These are phyloP conservation scores for Mrakia blollopis DNA, from an alignment of 768 basidiomycete species.

Conservation along the genomic window DNA sequence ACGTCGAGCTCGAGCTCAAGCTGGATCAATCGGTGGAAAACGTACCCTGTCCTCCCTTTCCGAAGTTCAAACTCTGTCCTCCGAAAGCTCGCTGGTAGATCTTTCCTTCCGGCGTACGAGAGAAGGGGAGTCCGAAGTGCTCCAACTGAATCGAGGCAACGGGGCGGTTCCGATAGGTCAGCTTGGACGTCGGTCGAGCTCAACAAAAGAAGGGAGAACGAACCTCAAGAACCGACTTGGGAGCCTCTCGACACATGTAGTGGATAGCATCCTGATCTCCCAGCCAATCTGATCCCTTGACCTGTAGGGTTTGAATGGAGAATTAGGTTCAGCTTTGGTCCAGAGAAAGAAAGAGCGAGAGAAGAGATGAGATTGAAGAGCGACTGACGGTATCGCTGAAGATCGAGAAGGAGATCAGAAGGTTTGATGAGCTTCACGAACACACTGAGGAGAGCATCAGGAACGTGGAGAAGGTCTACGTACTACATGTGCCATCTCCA, in stretches of 20 bases:
- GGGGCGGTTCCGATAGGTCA: neutral
- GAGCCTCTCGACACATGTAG: conserved; percentile 99
- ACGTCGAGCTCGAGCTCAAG: neutral
- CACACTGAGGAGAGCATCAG: neutral
- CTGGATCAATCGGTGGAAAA: neutral
- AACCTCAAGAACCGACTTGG: conserved; percentile 86
- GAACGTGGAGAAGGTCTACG: neutral
- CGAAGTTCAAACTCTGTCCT: conserved; percentile 92
- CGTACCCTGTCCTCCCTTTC: conserved; percentile 81
- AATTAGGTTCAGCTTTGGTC: neutral
- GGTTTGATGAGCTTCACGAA: neutral
- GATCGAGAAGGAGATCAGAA: neutral
- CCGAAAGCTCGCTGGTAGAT: conserved; percentile 99
- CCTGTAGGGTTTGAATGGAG: conserved; percentile 45
- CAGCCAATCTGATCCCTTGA: conserved; percentile 99
- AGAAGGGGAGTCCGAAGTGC: conserved; percentile 98
- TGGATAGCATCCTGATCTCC: conserved; percentile 99
- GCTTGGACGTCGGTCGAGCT: conserved; percentile 25
- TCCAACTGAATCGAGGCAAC: conserved; percentile 61
- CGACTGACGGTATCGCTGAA: conserved; percentile 66
- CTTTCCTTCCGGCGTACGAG: conserved; percentile 95
- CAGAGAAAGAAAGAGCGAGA: neutral
- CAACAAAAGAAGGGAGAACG: neutral
- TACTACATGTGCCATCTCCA: conserved; percentile 96
- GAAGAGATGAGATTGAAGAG: neutral